phyloP scores from a whole-genome alignment of 164 flowering plant genomes.

The Protea cynaroides region DNA sequence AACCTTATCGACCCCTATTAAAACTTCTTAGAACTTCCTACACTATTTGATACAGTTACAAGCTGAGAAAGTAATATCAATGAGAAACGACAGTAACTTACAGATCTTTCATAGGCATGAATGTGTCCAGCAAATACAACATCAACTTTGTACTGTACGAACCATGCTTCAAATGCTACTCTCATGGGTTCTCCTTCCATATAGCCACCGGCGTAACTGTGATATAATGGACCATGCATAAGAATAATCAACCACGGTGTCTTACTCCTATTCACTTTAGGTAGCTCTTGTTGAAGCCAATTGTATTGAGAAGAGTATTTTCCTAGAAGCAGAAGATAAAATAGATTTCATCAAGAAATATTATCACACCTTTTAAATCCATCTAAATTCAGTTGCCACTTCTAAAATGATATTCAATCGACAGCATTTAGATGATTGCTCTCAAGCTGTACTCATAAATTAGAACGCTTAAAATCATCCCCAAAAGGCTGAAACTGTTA shows the following conservation, averaged over 20 bases:
- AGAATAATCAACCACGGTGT: slow-evolving; percentile 93
- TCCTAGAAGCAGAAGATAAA: slow-evolving; percentile 19
- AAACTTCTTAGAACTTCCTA: no score
- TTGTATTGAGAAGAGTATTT: slow-evolving; percentile 67
- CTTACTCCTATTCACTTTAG: slow-evolving; percentile 63
- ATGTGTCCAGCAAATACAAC: slow-evolving; percentile 86
- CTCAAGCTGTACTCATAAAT: no score
- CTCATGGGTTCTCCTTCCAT: slow-evolving; percentile 94
- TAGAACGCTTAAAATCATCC: no score
- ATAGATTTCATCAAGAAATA: no score
- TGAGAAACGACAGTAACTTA: slow-evolving; percentile 24
- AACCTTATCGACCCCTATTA: no score
- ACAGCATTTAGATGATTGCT: no score
- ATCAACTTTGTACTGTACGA: slow-evolving; percentile 73
- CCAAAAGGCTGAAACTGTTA: no score
- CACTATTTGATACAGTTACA: no score
- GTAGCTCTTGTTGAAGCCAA: slow-evolving; percentile 61
- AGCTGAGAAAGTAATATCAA: no score
- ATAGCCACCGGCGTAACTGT: slow-evolving; percentile 57
- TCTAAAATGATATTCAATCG: no score
- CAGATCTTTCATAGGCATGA: slow-evolving; percentile 86
- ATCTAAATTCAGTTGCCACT: no score
- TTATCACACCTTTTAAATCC: no score
- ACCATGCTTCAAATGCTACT: slow-evolving; percentile 64
- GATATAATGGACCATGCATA: slow-evolving; percentile 66